A percentile compares a stretch with the other conserved stretches of the same genome.
These are phyloP conservation scores for Westerdykella sp. DNA, from an alignment of 2,329 filamentous ascomycete genomes.

Conservation along the genomic window DNA sequence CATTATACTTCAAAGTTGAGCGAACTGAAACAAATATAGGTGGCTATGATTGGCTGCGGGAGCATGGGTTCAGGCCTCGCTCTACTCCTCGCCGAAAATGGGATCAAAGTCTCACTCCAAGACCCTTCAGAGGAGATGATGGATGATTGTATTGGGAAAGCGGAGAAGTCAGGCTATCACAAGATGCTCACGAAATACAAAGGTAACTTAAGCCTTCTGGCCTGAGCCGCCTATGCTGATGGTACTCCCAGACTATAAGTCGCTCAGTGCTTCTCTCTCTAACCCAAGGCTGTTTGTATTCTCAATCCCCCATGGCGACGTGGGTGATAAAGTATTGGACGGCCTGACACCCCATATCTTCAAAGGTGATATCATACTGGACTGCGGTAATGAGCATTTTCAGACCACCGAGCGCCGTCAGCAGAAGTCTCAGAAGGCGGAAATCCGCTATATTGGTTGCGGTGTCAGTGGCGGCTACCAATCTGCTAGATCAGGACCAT, in stretches of 20 bases:
- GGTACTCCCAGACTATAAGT: slow-evolving; percentile 41
- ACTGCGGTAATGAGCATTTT: slow-evolving; percentile 64
- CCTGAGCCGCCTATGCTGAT: slow-evolving; percentile 3
- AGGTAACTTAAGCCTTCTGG: slow-evolving; percentile 9
- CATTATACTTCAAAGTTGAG: not conserved
- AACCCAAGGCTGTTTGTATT: slow-evolving; percentile 49
- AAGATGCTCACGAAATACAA: slow-evolving; percentile 37
- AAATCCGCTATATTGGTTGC: slow-evolving; percentile 60
- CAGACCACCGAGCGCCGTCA: slow-evolving; percentile 59
- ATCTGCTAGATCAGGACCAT: slow-evolving; percentile 58
- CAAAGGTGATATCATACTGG: slow-evolving; percentile 60
- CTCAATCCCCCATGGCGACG: slow-evolving; percentile 46
- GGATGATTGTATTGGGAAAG: slow-evolving; percentile 39
- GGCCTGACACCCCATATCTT: slow-evolving; percentile 48
- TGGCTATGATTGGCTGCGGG: slow-evolving; percentile 54
- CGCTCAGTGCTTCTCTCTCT: slow-evolving; percentile 45
- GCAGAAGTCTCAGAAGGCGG: slow-evolving; percentile 49
- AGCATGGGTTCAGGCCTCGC: slow-evolving; percentile 57
- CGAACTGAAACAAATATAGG: slow-evolving; percentile 25
- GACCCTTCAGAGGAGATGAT: slow-evolving; percentile 49
- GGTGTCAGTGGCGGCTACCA: slow-evolving; percentile 67
- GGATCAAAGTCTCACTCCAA: slow-evolving; percentile 49
- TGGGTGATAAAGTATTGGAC: slow-evolving; percentile 45
- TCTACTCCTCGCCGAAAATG: slow-evolving; percentile 53
- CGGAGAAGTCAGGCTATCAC: slow-evolving; percentile 36